Evolutionary conservation across 371 early-diverging fungal species (phyloP), one percentile per base, ranked within the genome.

Genomic region (Mortierella sp.): DNA sequence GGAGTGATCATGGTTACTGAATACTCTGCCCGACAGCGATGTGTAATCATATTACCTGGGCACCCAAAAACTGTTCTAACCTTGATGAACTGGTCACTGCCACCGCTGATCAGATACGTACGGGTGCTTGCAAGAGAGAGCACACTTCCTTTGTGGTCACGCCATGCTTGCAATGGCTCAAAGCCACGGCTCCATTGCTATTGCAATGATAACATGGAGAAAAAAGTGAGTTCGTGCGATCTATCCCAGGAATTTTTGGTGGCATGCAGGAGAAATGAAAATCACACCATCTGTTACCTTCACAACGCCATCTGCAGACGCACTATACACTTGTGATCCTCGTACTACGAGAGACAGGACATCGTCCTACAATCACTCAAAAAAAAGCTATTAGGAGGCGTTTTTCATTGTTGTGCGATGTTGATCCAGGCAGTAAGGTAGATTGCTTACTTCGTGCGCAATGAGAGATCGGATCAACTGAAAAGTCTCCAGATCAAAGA

Each of bases 401-500:
- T 43, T 38, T 42, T 41, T 55, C 39, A 23, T 24, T 18, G 5
- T 6, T 24, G 28, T 8, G n/a, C n/a, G 26, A 13, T 23, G 8
- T 13, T 16, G 28, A 4, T 1, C 52, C 52, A 21, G 48, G 34
- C 8, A 39, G 6, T 10, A n/a, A 38, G 10, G 7, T 10, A 34
- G 34, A 10, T 26, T 48, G 48, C 72, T 81, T 78, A 89, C 89
- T 54, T 85, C 74, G 68, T 87, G 91, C 16, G 89, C 91, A 62
- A 84, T 71, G 19, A 94, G 80, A 6, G 85, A 83, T 41, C 91
- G 84, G 39, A 94, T 89, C 59, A 87, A 67, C 79, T 93, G 93
- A 63, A 85, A 85, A 2, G 93, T 94, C 76, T 94, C 94, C 19
- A 94, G 74, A 68, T 94, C 94, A 87, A 91, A 94, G 42, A 93